phyloP scores from a whole-genome alignment of 208 protist species.

The Wallacemonas sp. region DNA sequence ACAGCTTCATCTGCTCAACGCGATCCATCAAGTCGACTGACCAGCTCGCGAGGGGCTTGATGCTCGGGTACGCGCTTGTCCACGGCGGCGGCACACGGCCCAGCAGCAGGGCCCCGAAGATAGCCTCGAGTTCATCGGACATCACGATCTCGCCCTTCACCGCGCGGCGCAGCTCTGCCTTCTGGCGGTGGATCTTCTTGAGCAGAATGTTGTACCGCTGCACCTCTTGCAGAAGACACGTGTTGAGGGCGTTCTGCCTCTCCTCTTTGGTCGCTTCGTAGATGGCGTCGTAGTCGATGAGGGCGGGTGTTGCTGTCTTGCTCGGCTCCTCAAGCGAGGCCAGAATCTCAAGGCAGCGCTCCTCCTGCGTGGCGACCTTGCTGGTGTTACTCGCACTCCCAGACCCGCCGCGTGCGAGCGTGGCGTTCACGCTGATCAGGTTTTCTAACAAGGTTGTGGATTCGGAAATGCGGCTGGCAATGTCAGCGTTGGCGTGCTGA shows the following conservation, averaged over 20 bases:
- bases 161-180: slow-evolving; percentile 92
- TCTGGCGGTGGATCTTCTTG: slow-evolving; percentile 84
- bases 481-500: slow-evolving; percentile 98
- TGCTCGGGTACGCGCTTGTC: slow-evolving; percentile 96
- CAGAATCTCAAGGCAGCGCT: slow-evolving; percentile 86
- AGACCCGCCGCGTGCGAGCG: slow-evolving; percentile 55
- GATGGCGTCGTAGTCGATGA: slow-evolving; percentile 92
- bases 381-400: slow-evolving; percentile 26
- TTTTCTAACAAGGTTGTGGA: slow-evolving; percentile 93
- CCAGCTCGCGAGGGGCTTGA: slow-evolving; percentile 97
- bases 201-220: slow-evolving; percentile 97
- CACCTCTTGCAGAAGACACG: slow-evolving; percentile 98
- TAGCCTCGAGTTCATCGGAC: slow-evolving; percentile 95
- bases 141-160: slow-evolving; percentile 98
- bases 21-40: slow-evolving; percentile 93
- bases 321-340: slow-evolving; percentile 83
- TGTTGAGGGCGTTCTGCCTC: slow-evolving; percentile 92
- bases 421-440: slow-evolving; percentile 89
- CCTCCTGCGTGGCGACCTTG: slow-evolving; percentile 71
- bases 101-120: slow-evolving; percentile 91
- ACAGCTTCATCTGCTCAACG: slow-evolving; percentile 93
- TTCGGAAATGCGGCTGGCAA: slow-evolving; percentile 95
- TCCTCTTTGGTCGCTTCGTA: slow-evolving; percentile 91
- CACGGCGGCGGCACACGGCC: slow-evolving; percentile 94
- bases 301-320: slow-evolving; percentile 70